A percentile compares a stretch with the other conserved stretches of the same genome.
Conservation (phyloP, 2,329 filamentous ascomycete species). For the Cladosporium sp. region DNA sequence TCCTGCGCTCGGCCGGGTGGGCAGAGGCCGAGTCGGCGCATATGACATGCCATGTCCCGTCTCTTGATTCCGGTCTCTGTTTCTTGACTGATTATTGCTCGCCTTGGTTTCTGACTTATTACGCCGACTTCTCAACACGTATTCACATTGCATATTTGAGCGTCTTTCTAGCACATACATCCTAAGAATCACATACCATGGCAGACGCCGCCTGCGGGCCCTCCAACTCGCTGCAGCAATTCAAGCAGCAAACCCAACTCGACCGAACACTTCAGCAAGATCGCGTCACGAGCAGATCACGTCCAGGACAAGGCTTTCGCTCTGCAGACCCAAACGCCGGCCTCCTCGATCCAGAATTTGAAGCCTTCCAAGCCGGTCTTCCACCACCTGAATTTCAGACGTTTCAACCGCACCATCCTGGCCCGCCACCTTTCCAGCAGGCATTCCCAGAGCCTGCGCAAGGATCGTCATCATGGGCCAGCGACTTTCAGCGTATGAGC, state of each 20-base stretch:
- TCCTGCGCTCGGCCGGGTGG: not conserved
- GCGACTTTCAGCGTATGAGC: conserved; percentile 44
- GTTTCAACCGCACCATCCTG: conserved; percentile 29
- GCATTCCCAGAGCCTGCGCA: conserved; percentile 3
- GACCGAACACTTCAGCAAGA: conserved; percentile 70
- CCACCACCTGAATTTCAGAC: conserved; percentile 35
- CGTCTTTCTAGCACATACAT: not conserved
- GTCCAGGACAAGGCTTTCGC: conserved; percentile 52
- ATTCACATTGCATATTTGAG: not conserved
- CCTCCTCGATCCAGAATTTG: conserved; percentile 59
- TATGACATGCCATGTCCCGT: not conserved
- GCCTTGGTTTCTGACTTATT: not conserved
- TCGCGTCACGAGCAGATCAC: conserved; percentile 50
- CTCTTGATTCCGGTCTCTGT: not conserved
- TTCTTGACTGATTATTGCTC: not conserved
- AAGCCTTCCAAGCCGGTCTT: conserved; percentile 57
- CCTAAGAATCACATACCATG: conserved; percentile 40
- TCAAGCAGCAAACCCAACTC: conserved; percentile 62
- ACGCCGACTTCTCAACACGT: not conserved
- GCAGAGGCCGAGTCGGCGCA: not conserved
- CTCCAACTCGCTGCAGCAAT: conserved; percentile 67
- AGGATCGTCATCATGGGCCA: conserved; percentile 39
- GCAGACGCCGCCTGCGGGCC: conserved; percentile 65
- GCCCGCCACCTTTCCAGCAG: conserved; percentile 15
- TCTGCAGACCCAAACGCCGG: conserved; percentile 50